These are phyloP conservation scores for Henckelia pumila DNA, from an alignment of 257 asterid species.

Conservation along the genomic window DNA sequence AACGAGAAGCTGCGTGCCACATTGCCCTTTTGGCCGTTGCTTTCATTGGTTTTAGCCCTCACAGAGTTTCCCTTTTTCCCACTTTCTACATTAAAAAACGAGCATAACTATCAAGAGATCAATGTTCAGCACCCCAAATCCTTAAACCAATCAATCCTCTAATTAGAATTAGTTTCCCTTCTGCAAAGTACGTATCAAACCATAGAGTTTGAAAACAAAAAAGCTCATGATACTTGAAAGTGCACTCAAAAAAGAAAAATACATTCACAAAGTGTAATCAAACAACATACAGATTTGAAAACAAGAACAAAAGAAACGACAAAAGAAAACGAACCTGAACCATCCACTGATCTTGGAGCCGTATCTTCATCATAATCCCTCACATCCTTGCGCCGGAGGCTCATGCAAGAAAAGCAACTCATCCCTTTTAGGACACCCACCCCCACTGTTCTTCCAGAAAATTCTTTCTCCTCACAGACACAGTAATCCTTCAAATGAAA, in stretches of 20 bases:
- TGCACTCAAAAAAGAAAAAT: neutral
- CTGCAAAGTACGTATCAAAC: conserved; percentile 25
- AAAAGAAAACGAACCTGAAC: conserved; percentile 38
- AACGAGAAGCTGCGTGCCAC: conserved; percentile 43
- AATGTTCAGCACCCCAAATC: neutral
- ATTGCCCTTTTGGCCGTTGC: conserved; percentile 20
- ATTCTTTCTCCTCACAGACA: conserved; percentile 5
- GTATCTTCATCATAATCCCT: conserved; percentile 39
- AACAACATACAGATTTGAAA: neutral
- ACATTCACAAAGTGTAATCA: neutral
- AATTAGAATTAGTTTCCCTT: conserved; percentile 28
- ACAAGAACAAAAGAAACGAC: neutral
- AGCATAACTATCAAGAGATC: conserved; percentile 1
- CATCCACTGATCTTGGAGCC: conserved; percentile 31
- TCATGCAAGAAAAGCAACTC: conserved; percentile 61
- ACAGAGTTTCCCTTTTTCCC: conserved; percentile 22
- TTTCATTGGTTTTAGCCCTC: conserved; percentile 20
- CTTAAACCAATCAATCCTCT: conserved; percentile 22
- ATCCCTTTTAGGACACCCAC: conserved; percentile 12
- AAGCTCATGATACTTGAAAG: neutral
- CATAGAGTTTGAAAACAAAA: neutral
- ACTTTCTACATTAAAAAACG: conserved; percentile 21
- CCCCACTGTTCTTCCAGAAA: neutral
- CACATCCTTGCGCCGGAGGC: conserved; percentile 29
- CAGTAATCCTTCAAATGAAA: conserved; percentile 15